Conservation (phyloP, 495 filamentous ascomycete genomes). For the Mycothermus thermophilus region DNA sequence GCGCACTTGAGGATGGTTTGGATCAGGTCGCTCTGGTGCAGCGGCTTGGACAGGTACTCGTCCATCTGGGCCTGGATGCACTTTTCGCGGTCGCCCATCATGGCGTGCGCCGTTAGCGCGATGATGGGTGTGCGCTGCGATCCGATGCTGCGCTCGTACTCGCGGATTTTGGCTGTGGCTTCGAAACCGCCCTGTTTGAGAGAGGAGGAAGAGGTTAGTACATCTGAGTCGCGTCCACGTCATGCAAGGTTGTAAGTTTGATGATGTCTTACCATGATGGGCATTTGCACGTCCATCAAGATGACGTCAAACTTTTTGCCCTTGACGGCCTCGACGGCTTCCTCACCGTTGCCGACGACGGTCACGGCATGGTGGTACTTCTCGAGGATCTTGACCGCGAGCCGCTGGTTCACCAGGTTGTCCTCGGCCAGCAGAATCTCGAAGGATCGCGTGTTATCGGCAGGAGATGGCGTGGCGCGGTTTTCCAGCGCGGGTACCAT, state of each 20-base stretch:
- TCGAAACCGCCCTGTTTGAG: constrained; percentile 73
- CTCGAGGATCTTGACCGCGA: constrained; percentile 93
- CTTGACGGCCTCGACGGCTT: constrained; percentile 81
- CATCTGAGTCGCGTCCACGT: no score
- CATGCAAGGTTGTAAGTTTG: no score
- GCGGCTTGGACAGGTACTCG: constrained; percentile 93
- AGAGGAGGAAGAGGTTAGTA: no score
- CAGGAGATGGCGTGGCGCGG: constrained; percentile 76
- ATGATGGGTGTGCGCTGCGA: constrained; percentile 86
- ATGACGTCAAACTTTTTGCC: constrained; percentile 89
- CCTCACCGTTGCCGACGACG: constrained; percentile 87
- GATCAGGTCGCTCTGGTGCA: constrained; percentile 96
- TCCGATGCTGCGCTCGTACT: constrained; percentile 70
- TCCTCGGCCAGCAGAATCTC: constrained; percentile 94
- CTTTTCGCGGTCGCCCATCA: constrained; percentile 97
- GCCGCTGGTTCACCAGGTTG: constrained; percentile 91
- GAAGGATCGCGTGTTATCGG: constrained; percentile 90
- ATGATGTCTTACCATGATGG: constrained; percentile 78
- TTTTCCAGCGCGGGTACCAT: constrained; percentile 98
- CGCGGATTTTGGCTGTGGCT: constrained; percentile 90
- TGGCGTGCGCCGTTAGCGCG: constrained; percentile 93
- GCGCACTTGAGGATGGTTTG: constrained; percentile 96
- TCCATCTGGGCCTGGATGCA: constrained; percentile 99
- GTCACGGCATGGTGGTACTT: constrained; percentile 96
- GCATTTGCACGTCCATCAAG: constrained; percentile 99